Conservation (phyloP, 495 filamentous ascomycete genomes). For the Aspergillus mulundensis region DNA sequence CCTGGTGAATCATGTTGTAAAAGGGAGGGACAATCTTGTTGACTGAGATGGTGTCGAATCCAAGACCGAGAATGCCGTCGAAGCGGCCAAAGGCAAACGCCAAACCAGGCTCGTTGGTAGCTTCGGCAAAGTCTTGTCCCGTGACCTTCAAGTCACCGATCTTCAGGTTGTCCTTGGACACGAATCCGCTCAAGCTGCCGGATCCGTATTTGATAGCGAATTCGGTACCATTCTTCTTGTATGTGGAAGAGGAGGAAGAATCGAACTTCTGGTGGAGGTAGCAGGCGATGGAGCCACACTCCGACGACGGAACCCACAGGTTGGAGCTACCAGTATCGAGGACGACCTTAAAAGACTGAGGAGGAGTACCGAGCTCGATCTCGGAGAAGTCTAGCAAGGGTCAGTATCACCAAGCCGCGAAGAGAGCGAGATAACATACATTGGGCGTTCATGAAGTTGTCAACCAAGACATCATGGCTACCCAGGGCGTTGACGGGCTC, state of each 20-base stretch:
- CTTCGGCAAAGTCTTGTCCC: conserved; percentile 91
- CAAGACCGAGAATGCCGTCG: conserved; percentile 95
- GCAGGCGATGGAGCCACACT: conserved; percentile 96
- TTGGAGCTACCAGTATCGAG: conserved; percentile 99
- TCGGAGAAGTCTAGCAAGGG: conserved; percentile 82
- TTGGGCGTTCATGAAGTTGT: conserved; percentile 98
- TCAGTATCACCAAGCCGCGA: not conserved
- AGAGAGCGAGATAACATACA: conserved; percentile 57
- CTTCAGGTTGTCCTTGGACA: conserved; percentile 77
- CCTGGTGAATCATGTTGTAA: conserved; percentile 91
- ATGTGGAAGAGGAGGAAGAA: conserved; percentile 82
- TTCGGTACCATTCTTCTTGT: conserved; percentile 83
- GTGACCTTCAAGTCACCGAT: conserved; percentile 89
- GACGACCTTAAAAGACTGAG: conserved; percentile 96
- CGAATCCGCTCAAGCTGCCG: conserved; percentile 88
- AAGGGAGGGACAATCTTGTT: conserved; percentile 93
- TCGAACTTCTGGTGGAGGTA: conserved; percentile 98
- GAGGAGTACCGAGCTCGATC: conserved; percentile 85
- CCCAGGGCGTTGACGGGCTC: conserved; percentile 60
- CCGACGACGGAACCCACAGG: conserved; percentile 90
- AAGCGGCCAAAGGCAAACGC: conserved; percentile 98
- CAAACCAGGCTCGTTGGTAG: conserved; percentile 88
- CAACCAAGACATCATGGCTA: conserved; percentile 80
- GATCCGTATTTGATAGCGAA: conserved; percentile 98
- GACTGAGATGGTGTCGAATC: conserved; percentile 92